phyloP scores from a whole-genome alignment of 768 basidiomycete genomes.

The Russula virescens region DNA sequence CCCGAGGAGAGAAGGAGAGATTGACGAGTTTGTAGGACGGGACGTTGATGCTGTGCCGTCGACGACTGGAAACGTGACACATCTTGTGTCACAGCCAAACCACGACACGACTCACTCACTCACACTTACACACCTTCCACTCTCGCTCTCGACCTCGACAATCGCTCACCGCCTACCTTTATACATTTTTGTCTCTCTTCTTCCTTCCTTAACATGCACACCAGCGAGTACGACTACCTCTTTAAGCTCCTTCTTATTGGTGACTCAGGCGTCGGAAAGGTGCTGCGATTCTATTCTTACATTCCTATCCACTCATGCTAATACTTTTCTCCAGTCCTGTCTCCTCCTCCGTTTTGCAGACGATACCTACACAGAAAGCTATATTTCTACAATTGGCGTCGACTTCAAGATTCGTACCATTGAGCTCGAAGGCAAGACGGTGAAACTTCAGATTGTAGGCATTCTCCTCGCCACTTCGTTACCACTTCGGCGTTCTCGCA shows the following conservation, averaged over 20 bases:
- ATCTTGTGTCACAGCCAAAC: conserved; percentile 37
- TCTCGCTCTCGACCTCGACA: not conserved
- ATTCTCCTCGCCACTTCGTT: not conserved
- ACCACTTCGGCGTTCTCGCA: no score
- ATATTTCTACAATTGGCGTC: conserved; percentile 96
- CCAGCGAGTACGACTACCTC: conserved; percentile 92
- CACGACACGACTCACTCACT: conserved; percentile 5
- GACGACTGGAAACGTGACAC: conserved; percentile 28
- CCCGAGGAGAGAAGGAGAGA: no score
- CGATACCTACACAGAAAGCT: conserved; percentile 96
- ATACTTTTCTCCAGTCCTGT: conserved; percentile 63
- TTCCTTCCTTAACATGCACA: conserved; percentile 56
- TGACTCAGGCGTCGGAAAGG: conserved; percentile 94
- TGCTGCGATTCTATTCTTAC: conserved; percentile 32
- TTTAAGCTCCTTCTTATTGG: conserved; percentile 95
- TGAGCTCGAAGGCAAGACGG: conserved; percentile 96
- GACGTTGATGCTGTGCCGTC: no score
- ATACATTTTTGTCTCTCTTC: conserved; percentile 11
- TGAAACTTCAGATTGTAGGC: conserved; percentile 96
- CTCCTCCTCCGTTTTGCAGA: conserved; percentile 89
- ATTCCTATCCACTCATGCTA: not conserved
- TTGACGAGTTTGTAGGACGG: no score
- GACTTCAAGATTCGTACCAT: conserved; percentile 99
- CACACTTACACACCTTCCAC: not conserved
- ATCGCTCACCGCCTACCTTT: conserved; percentile 12